These are phyloP conservation scores for Fusarium longipes DNA, from an alignment of 2,329 filamentous ascomycete species.

Conservation along the genomic window DNA sequence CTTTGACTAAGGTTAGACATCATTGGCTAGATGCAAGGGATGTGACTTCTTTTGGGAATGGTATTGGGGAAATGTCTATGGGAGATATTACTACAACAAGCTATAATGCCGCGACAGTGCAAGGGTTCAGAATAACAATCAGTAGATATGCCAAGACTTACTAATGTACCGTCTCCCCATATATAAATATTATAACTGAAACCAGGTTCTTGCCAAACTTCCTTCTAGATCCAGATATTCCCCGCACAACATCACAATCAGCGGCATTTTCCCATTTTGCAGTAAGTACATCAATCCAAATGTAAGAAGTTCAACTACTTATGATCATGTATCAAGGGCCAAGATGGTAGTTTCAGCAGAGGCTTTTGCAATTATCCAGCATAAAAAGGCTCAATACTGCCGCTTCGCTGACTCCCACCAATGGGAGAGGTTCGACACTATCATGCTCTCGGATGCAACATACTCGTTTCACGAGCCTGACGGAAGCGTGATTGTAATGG, in stretches of 20 bases:
- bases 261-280: rapidly evolving
- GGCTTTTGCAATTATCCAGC: slow-evolving; percentile 6
- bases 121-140: not conserved
- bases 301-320: rapidly evolving
- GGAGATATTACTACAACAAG: no score
- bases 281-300: not conserved
- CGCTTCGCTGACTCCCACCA: slow-evolving; percentile 22
- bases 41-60: no score
- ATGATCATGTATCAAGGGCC: rapidly evolving
- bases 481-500: not conserved
- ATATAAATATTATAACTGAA: no score
- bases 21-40: no score
- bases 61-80: no score
- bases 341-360: slow-evolving; percentile 8
- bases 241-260: not conserved
- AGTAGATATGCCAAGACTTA: not conserved
- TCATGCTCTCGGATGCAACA: slow-evolving; percentile 17
- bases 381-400: slow-evolving; percentile 34
- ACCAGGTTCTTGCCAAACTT: no score
- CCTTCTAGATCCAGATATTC: not conserved
- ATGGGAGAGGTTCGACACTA: slow-evolving; percentile 16
- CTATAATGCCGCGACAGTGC: no score
- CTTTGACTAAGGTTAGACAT: slow-evolving; percentile 57
- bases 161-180: not conserved
- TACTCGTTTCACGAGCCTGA: slow-evolving; percentile 10